These are phyloP conservation scores for Dendryphion nanum DNA, from an alignment of 2,329 filamentous ascomycete genomes.

Conservation along the genomic window DNA sequence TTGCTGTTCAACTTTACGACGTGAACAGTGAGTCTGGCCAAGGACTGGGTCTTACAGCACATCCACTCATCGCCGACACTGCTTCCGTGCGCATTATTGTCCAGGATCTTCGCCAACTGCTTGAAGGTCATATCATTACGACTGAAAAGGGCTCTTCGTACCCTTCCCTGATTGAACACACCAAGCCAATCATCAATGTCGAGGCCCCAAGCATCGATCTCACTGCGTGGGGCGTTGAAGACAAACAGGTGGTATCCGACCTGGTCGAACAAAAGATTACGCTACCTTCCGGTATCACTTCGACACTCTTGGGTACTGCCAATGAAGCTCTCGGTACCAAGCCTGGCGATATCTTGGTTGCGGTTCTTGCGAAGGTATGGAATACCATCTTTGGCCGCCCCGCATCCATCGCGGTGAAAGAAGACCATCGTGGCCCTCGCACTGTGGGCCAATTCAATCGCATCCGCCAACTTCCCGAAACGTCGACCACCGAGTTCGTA, in stretches of 20 bases:
- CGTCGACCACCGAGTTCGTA: conserved; percentile 3
- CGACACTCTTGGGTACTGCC: conserved; percentile 5
- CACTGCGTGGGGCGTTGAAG: conserved; percentile 8
- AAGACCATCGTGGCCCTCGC: conserved; percentile 4
- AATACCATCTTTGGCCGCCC: conserved; percentile 25
- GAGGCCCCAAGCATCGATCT: conserved; percentile 5
- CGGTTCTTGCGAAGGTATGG: conserved; percentile 41
- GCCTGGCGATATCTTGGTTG: conserved; percentile 51
- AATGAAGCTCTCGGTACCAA: conserved; percentile 50
- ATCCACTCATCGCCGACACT: conserved; percentile 13
- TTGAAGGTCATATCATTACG: conserved; percentile 9
- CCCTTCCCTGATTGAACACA: conserved; percentile 6
- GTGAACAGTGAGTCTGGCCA: conserved; percentile 6
- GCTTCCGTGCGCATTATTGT: conserved; percentile 13
- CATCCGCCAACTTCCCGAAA: conserved; percentile 7
- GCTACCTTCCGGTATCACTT: conserved; percentile 8
- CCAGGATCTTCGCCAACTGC: conserved; percentile 13
- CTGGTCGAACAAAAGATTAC: conserved; percentile 7
- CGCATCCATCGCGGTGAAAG: conserved; percentile 8
- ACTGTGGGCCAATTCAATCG: conserved; percentile 13
- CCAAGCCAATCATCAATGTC: neutral
- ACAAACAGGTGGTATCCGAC: conserved; percentile 2
- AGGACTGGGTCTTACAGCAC: conserved; percentile 6
- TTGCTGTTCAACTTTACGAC: conserved; percentile 11
- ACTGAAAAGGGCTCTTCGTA: conserved; percentile 10